Evolutionary conservation across 2,329 filamentous ascomycete genomes (phyloP).

Genomic region (Fusarium sp.): DNA sequence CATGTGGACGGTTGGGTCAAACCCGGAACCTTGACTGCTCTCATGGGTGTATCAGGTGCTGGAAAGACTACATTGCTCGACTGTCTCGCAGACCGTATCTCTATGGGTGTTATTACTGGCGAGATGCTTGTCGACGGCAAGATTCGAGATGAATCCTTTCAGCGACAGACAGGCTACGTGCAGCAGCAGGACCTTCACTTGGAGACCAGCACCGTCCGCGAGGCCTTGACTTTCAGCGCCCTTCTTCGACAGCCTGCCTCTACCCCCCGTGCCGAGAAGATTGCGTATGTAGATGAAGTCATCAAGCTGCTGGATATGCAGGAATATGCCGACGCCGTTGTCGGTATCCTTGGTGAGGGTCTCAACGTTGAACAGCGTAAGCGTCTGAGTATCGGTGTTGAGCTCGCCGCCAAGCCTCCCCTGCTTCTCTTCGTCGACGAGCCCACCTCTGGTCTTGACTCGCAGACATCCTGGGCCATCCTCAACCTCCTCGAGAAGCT

Average conservation of each 20-base stretch:
- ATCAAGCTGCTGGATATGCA: conserved; percentile 66
- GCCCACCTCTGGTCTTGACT: conserved; percentile 66
- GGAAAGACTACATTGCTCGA: conserved; percentile 74
- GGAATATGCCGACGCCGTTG: conserved; percentile 66
- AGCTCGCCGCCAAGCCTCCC: conserved; percentile 56
- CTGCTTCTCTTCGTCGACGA: conserved; percentile 66
- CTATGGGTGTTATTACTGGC: conserved; percentile 76
- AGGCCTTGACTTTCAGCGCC: conserved; percentile 56
- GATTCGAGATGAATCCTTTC: conserved; percentile 73
- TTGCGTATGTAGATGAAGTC: conserved; percentile 64
- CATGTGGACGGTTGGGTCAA: conserved; percentile 81
- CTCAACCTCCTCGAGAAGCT: conserved; percentile 76
- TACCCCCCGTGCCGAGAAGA: conserved; percentile 59
- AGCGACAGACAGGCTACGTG: conserved; percentile 77
- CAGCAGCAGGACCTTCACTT: conserved; percentile 71
- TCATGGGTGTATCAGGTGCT: conserved; percentile 66
- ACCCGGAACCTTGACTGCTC: conserved; percentile 76
- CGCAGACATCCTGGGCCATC: conserved; percentile 75
- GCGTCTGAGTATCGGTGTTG: conserved; percentile 62
- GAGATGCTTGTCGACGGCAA: conserved; percentile 78
- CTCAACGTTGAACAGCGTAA: conserved; percentile 64
- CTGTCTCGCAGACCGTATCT: conserved; percentile 75
- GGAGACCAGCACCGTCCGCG: conserved; percentile 58
- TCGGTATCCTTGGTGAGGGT: conserved; percentile 57
- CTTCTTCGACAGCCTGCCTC: conserved; percentile 58